A percentile compares a stretch with the other conserved stretches of the same genome.
These are phyloP conservation scores for Chaetomiaceae sp. DNA, from an alignment of 2,329 filamentous ascomycete species.

Conservation along the genomic window DNA sequence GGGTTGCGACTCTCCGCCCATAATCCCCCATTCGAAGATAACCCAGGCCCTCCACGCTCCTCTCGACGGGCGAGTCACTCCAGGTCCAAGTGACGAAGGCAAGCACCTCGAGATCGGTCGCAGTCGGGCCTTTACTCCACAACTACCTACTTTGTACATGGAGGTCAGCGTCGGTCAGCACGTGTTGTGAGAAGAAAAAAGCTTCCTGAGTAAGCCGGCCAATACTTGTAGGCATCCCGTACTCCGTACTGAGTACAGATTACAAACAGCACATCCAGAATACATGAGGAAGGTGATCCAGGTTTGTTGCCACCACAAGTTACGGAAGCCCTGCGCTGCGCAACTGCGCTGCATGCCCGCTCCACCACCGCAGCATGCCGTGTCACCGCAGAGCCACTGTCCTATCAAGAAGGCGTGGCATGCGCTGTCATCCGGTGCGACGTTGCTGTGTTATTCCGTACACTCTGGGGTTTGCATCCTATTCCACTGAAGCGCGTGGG, in stretches of 20 bases:
- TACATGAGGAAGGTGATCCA: too few relatives aligned
- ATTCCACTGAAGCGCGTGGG: conserved; percentile 5
- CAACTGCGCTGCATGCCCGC: conserved; percentile 1
- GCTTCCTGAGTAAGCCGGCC: conserved; percentile 16
- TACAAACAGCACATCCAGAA: too few relatives aligned
- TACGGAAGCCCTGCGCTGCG: conserved; percentile 4
- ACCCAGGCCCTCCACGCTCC: too few relatives aligned
- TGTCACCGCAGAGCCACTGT: conserved; percentile 15
- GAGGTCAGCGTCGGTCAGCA: background rate
- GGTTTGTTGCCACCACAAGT: conserved; percentile 13
- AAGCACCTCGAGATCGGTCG: too few relatives aligned
- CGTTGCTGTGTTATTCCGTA: too few relatives aligned
- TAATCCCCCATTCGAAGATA: too few relatives aligned
- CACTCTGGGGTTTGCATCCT: background rate
- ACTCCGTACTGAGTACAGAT: too few relatives aligned
- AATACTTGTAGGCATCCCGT: conserved; percentile 6
- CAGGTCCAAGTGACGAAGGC: too few relatives aligned
- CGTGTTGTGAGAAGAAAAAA: background rate
- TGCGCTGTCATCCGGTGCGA: conserved; percentile 15
- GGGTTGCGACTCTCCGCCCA: too few relatives aligned
- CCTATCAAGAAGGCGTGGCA: conserved; percentile 2
- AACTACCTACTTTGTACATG: too few relatives aligned
- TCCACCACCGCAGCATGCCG: conserved; percentile 3
- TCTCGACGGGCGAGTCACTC: too few relatives aligned
- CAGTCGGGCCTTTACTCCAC: conserved; percentile 14